phyloP scores from a whole-genome alignment of 805 yeast species.

The Saturnispora gosingensis region DNA sequence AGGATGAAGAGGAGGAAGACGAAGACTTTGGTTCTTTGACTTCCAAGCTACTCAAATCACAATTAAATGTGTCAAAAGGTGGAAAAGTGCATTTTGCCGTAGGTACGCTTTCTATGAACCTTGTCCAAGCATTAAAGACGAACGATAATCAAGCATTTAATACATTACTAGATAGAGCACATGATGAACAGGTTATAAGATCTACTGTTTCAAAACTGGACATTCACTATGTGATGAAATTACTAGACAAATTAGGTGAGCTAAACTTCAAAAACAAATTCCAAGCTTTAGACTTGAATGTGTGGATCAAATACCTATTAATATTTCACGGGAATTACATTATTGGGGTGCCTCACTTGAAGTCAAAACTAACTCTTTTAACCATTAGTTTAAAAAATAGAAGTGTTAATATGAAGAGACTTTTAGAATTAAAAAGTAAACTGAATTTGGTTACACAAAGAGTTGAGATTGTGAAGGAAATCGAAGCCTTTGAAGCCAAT shows the following conservation, averaged over 20 bases:
- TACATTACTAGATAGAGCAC: constrained; percentile 53
- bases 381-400: constrained; percentile 40
- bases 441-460: constrained; percentile 39
- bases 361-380: constrained; percentile 34
- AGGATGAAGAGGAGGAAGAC: constrained; percentile 34
- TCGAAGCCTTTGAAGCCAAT: constrained; percentile 35
- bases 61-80: constrained; percentile 18
- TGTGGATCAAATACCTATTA: constrained; percentile 49
- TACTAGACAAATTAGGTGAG: constrained; percentile 45
- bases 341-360: constrained; percentile 37
- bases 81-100: constrained; percentile 46
- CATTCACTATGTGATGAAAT: constrained; percentile 38
- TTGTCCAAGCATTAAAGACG: constrained; percentile 80
- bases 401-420: constrained; percentile 39
- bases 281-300: constrained; percentile 15
- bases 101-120: constrained; percentile 74
- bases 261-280: constrained; percentile 38
- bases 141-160: constrained; percentile 83
- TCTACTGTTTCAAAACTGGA: constrained; percentile 42
- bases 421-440: constrained; percentile 43
- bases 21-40: constrained; percentile 35
- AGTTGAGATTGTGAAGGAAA: constrained; percentile 66
- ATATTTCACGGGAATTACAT: constrained; percentile 46
- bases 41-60: constrained; percentile 36
- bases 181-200: constrained; percentile 41